Conservation (phyloP, 106 monocot genomes). For the Apostasia shenzhenica region DNA sequence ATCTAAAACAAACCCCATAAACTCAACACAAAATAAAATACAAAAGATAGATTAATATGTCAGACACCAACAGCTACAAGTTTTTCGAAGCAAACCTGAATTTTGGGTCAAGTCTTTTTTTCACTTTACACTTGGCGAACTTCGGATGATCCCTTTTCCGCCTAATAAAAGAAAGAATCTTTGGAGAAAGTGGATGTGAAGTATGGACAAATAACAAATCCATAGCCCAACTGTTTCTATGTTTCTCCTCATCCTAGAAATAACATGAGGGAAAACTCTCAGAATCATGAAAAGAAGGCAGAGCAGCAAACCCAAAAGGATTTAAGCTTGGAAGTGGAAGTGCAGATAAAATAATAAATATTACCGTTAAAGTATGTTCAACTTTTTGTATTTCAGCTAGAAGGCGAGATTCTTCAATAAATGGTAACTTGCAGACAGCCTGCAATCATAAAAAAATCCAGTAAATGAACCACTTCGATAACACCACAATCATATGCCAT, state of each 20-base stretch:
- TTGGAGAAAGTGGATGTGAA: constrained; percentile 14
- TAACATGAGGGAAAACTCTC: not conserved
- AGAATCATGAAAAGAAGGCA: not conserved
- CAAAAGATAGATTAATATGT: too few relatives aligned
- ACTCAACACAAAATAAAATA: too few relatives aligned
- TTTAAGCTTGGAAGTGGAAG: not conserved
- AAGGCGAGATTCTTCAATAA: constrained; percentile 26
- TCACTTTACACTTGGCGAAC: constrained; percentile 14
- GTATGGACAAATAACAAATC: constrained; percentile 17
- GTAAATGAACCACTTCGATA: not conserved
- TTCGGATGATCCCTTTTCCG: constrained; percentile 20
- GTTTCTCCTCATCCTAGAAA: constrained; percentile 21
- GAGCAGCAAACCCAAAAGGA: not conserved
- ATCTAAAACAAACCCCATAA: too few relatives aligned
- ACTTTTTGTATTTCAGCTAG: constrained; percentile 22
- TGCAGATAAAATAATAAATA: not conserved
- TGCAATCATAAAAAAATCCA: not conserved
- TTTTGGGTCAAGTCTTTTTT: constrained; percentile 12
- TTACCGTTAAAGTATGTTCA: constrained; percentile 26
- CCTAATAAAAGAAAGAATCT: constrained; percentile 8
- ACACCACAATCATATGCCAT: too few relatives aligned
- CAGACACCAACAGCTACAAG: not conserved
- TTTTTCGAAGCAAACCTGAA: constrained; percentile 14
- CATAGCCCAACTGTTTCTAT: constrained; percentile 13
- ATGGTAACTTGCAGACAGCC: constrained; percentile 25